A percentile compares a stretch with the other conserved stretches of the same genome.
Evolutionary conservation across 1,284 basidiomycete species (phyloP).

Genomic region (Cystobasidium pallidum): DNA sequence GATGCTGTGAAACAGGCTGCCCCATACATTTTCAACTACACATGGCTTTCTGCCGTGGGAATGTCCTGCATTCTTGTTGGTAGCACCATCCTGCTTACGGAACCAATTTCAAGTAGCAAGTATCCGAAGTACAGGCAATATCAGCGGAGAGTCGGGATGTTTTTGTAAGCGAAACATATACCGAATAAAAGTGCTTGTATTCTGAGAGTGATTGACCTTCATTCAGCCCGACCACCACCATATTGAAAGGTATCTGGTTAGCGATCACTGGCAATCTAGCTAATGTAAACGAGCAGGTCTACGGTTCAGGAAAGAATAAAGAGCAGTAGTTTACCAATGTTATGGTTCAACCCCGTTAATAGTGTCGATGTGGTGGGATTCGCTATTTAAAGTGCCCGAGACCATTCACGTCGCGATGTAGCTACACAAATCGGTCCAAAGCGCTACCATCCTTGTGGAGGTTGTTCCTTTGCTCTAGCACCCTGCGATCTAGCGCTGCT

Average conservation of each 20-base stretch:
- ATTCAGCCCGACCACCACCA: slow-evolving; percentile 21
- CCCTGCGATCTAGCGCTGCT: slow-evolving; percentile 17
- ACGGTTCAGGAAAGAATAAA: slow-evolving; percentile 34
- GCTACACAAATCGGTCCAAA: slow-evolving; percentile 32
- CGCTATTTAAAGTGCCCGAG: too few species aligned
- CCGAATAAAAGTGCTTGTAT: slow-evolving; percentile 1
- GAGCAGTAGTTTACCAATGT: slow-evolving; percentile 4
- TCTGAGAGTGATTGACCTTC: not conserved
- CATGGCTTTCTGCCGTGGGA: slow-evolving; percentile 24
- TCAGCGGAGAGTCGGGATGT: slow-evolving; percentile 49
- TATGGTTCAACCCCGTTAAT: too few species aligned
- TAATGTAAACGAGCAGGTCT: slow-evolving; percentile 37
- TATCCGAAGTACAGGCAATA: slow-evolving; percentile 49
- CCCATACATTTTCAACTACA: slow-evolving; percentile 43
- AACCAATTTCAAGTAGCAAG: slow-evolving; percentile 40
- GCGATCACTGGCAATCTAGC: slow-evolving; percentile 29
- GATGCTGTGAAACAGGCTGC: slow-evolving; percentile 25
- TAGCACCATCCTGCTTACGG: slow-evolving; percentile 36
- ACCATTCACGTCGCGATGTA: too few species aligned
- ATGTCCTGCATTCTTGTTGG: slow-evolving; percentile 41
- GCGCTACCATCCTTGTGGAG: slow-evolving; percentile 17
- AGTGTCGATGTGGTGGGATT: too few species aligned
- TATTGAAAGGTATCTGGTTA: slow-evolving; percentile 41
- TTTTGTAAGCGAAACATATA: slow-evolving; percentile 44
- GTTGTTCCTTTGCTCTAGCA: slow-evolving; percentile 9